Percentiles rank a stretch among this genome's conserved stretches.
Conservation (phyloP, 1,284 basidiomycete species). For the Ganoderma leucocontextum region DNA sequence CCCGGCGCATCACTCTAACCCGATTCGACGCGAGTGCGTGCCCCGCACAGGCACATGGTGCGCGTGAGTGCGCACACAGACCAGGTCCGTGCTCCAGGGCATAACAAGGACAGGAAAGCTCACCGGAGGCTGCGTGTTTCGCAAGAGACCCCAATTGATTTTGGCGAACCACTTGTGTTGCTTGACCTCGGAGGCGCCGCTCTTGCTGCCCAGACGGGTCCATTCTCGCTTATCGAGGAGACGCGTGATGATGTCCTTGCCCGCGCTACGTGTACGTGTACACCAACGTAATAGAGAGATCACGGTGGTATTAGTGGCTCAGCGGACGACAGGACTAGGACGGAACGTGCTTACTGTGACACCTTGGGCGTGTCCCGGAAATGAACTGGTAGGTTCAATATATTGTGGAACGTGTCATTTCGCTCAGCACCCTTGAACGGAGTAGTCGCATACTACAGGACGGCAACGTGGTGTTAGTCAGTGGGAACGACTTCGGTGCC, state of each 20-base stretch:
- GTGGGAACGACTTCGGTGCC: conserved; percentile 22
- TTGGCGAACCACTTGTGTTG: conserved; percentile 98
- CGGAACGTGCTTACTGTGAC: conserved; percentile 69
- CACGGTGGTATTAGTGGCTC: conserved; percentile 26
- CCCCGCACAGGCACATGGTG: conserved; percentile 6
- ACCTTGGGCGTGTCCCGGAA: conserved; percentile 91
- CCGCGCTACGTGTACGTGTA: conserved; percentile 62
- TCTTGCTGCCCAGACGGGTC: conserved; percentile 88
- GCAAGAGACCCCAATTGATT: conserved; percentile 95
- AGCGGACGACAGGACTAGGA: conserved; percentile 25
- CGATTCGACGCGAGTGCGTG: conserved; percentile 14
- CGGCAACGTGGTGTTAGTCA: conserved; percentile 24
- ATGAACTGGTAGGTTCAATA: conserved; percentile 86
- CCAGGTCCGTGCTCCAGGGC: conserved; percentile 19
- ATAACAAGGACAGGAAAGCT: conserved; percentile 43
- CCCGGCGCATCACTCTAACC: conserved; percentile 17
- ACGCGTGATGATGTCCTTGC: conserved; percentile 90
- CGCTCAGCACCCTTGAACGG: conserved; percentile 98
- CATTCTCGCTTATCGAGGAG: conserved; percentile 94
- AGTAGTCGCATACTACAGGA: conserved; percentile 88
- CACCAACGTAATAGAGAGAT: conserved; percentile 28
- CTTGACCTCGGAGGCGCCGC: conserved; percentile 98
- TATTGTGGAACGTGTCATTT: conserved; percentile 96
- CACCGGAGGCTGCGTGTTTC: conserved; percentile 94
- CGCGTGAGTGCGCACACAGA: conserved; percentile 11